Percentiles rank a stretch among this genome's conserved stretches.
These are phyloP conservation scores for Cercospora janseana DNA, from an alignment of 2,329 filamentous ascomycete species.

Conservation along the genomic window DNA sequence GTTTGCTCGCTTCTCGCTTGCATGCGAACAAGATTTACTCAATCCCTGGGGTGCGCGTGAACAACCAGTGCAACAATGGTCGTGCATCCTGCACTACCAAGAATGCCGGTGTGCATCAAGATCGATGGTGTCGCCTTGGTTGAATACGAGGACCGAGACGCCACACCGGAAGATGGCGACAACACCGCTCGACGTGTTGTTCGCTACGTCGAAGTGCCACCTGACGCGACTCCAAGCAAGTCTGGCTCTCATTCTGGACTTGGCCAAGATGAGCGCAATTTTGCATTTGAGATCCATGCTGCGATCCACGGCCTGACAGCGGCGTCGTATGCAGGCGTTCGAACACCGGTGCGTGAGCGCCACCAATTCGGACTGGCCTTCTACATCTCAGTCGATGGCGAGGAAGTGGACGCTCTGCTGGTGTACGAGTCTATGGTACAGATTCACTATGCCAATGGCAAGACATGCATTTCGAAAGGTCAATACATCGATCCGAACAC, in stretches of 20 bases:
- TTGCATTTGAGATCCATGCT: conserved; percentile 2
- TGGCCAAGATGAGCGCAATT: background rate
- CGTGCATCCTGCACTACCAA: background rate
- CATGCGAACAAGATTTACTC: too few species aligned
- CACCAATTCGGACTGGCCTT: background rate
- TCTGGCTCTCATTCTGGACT: background rate
- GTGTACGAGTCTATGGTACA: background rate
- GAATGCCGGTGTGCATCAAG: background rate
- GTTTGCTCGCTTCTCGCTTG: too few species aligned
- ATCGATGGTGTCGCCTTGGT: background rate
- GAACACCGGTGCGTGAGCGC: background rate
- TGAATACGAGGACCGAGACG: conserved; percentile 4
- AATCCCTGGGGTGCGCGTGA: too few species aligned
- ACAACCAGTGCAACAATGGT: too few species aligned
- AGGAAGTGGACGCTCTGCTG: conserved; percentile 1
- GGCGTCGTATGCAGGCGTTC: background rate
- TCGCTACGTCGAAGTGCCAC: conserved; percentile 4
- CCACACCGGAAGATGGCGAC: conserved; percentile 2
- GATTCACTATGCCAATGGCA: conserved; percentile 2
- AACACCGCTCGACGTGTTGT: background rate
- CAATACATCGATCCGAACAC: conserved; percentile 1
- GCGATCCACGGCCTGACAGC: background rate
- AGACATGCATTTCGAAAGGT: conserved; percentile 9
- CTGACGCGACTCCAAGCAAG: background rate
- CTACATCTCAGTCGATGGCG: conserved; percentile 7